A percentile compares a stretch with the other conserved stretches of the same genome.
Conservation (phyloP, 106 monocot genomes). For the Dendrobium officinale region DNA sequence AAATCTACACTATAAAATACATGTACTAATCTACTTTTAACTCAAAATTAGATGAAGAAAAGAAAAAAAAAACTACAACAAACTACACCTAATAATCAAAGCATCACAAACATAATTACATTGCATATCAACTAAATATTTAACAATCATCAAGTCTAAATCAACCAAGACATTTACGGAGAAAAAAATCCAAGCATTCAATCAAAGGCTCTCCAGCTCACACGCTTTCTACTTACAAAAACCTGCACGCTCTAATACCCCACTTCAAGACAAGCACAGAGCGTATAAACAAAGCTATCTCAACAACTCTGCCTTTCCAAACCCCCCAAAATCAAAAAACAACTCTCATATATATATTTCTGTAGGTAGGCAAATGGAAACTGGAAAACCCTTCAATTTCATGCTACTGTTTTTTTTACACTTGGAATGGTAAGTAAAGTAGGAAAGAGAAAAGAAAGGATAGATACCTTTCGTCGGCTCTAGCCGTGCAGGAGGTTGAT, state of each 20-base stretch:
- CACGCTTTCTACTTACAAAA: background rate
- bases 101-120: too few relatives aligned
- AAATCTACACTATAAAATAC: too few relatives aligned
- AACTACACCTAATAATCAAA: too few relatives aligned
- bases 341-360: background rate
- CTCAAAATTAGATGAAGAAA: too few relatives aligned
- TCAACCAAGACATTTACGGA: too few relatives aligned
- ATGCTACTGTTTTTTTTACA: background rate
- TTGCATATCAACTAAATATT: too few relatives aligned
- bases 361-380: background rate
- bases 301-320: background rate
- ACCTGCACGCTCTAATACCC: background rate
- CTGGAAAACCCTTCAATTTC: slow-evolving; percentile 1
- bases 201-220: background rate
- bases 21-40: too few relatives aligned
- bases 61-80: too few relatives aligned
- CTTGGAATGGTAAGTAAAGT: background rate
- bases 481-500: background rate
- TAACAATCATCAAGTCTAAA: too few relatives aligned
- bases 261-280: background rate
- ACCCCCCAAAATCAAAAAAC: background rate
- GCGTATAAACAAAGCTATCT: background rate
- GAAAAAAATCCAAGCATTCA: background rate
- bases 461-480: background rate
- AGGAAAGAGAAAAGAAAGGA: background rate